Conservation (phyloP, 768 basidiomycete genomes). For the Hypsizygus marmoreus region DNA sequence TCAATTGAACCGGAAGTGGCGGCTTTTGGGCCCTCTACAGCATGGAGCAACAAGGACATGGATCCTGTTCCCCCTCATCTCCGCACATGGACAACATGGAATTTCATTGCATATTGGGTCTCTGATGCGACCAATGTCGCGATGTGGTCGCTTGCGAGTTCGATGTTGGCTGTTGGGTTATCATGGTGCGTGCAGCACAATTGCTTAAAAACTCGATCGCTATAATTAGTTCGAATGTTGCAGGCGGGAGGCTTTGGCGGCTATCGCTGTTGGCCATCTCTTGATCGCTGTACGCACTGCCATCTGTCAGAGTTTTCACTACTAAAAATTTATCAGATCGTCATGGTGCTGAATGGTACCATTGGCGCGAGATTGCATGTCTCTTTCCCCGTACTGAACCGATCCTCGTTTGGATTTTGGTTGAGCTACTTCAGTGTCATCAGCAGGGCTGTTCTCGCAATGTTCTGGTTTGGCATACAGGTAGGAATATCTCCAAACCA, state of each 20-base stretch:
- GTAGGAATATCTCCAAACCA: constrained; percentile 31
- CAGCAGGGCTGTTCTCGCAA: constrained; percentile 70
- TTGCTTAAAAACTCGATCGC: background rate
- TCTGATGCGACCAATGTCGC: constrained; percentile 51
- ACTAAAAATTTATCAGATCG: constrained; percentile 24
- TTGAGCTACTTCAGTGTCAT: constrained; percentile 85
- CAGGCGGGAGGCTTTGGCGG: constrained; percentile 67
- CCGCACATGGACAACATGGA: constrained; percentile 70
- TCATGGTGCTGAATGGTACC: constrained; percentile 79
- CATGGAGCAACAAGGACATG: constrained; percentile 78
- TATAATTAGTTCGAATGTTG: background rate
- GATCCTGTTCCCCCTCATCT: constrained; percentile 65
- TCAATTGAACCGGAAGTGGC: constrained; percentile 51
- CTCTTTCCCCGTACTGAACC: constrained; percentile 74
- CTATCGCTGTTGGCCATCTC: constrained; percentile 71
- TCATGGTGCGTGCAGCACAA: constrained; percentile 52
- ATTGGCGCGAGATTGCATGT: constrained; percentile 77
- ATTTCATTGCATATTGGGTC: constrained; percentile 66
- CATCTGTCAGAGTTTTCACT: background rate
- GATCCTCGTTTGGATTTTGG: constrained; percentile 90
- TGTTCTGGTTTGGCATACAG: constrained; percentile 85
- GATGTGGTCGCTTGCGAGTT: constrained; percentile 66
- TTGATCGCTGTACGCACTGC: constrained; percentile 55
- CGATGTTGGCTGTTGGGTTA: constrained; percentile 74
- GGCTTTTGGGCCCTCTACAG: constrained; percentile 56